phyloP scores from a whole-genome alignment of 2,329 filamentous ascomycete species.

The Fusarium nodosum region DNA sequence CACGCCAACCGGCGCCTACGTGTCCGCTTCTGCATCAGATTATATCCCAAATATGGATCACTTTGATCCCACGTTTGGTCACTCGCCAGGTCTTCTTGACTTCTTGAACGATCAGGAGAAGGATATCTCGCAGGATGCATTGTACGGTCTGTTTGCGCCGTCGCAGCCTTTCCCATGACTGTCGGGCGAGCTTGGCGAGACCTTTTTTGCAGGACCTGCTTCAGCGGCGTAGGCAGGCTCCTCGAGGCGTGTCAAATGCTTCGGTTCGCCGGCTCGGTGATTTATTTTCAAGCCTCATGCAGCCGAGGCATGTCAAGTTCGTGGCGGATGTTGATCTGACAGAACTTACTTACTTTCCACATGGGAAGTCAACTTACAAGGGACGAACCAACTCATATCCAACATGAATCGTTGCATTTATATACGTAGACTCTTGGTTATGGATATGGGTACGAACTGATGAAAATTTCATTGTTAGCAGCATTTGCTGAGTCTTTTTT shows the following conservation, averaged over 20 bases:
- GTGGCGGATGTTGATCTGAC: background rate
- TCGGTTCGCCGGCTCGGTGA: slow-evolving; percentile 10
- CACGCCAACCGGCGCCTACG: slow-evolving; percentile 38
- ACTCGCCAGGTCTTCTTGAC: slow-evolving; percentile 47
- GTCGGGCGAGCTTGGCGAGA: slow-evolving; percentile 38
- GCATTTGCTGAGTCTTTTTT: background rate
- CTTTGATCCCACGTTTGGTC: slow-evolving; percentile 45
- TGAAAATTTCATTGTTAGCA: slow-evolving; percentile 15
- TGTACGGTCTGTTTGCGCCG: slow-evolving; percentile 52
- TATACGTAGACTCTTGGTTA: background rate
- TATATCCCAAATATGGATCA: slow-evolving; percentile 47
- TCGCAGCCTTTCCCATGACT: slow-evolving; percentile 51
- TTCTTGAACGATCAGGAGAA: slow-evolving; percentile 52
- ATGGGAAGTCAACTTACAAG: background rate
- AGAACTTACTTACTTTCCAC: background rate
- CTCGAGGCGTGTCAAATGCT: slow-evolving; percentile 1
- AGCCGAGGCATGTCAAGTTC: slow-evolving; percentile 1
- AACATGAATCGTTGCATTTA: too few species aligned
- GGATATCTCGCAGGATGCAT: slow-evolving; percentile 51
- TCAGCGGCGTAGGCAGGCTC: slow-evolving; percentile 21
- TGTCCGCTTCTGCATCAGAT: slow-evolving; percentile 35
- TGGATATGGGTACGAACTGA: slow-evolving; percentile 29
- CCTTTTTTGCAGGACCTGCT: slow-evolving; percentile 34
- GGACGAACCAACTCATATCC: background rate
- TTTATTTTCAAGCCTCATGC: slow-evolving; percentile 1